Conservation (phyloP, 805 yeast species). For the Metschnikowia chrysomelidarum region DNA sequence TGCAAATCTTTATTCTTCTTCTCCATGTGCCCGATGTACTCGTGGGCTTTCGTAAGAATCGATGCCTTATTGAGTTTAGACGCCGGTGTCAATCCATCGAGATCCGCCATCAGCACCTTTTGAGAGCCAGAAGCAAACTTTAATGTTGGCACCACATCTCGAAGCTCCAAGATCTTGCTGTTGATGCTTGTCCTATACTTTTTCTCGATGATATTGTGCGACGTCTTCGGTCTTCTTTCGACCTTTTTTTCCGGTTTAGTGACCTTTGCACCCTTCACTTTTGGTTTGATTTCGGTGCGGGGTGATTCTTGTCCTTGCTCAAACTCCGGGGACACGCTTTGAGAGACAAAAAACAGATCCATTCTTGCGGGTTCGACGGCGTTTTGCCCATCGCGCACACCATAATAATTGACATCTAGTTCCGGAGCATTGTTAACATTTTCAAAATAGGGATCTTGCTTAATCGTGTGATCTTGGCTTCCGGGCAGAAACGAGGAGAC, state of each 20-base stretch:
- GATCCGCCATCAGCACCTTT: conserved; percentile 32
- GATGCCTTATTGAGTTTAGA: conserved; percentile 75
- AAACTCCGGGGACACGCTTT: too few species aligned
- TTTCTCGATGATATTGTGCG: conserved; percentile 80
- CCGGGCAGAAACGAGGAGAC: too few species aligned
- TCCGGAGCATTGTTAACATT: too few species aligned
- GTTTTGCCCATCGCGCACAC: too few species aligned
- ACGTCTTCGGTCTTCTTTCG: conserved; percentile 45
- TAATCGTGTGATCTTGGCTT: too few species aligned
- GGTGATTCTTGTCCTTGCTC: too few species aligned
- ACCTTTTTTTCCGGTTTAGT: conserved; percentile 50
- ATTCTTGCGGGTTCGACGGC: too few species aligned
- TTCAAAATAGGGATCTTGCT: too few species aligned
- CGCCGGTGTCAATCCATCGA: conserved; percentile 78
- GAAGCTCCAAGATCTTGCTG: conserved; percentile 61
- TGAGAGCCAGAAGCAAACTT: conserved; percentile 52
- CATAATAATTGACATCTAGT: too few species aligned
- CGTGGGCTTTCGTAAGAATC: conserved; percentile 71
- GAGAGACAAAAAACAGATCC: too few species aligned
- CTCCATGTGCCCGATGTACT: conserved; percentile 73
- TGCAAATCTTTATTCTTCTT: conserved; percentile 50
- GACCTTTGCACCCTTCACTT: conserved; percentile 17
- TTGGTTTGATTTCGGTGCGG: conserved; percentile 13
- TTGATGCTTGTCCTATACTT: conserved; percentile 78
- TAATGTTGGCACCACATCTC: conserved; percentile 77